Evolutionary conservation across 2,329 filamentous ascomycete genomes (phyloP).

Genomic region (Cordyceps militaris): DNA sequence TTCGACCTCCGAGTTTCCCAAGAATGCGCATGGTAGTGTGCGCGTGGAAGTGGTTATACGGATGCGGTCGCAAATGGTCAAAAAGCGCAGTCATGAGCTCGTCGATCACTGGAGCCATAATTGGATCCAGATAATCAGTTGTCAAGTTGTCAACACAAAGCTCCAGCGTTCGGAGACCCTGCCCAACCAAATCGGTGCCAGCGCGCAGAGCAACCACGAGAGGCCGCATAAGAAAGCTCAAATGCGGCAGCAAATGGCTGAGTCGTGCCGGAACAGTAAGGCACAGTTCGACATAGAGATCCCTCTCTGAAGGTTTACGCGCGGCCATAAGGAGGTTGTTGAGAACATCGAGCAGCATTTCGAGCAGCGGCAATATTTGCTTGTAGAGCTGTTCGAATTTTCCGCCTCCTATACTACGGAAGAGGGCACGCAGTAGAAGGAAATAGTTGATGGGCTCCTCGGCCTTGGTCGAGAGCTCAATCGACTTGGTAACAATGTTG

Average conservation of each 20-base stretch:
- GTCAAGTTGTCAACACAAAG: conserved; percentile 97
- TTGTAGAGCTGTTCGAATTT: conserved; percentile 98
- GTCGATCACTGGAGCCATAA: conserved; percentile 98
- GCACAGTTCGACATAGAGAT: conserved; percentile 94
- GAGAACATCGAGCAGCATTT: conserved; percentile 95
- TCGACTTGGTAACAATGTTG: conserved; percentile 94
- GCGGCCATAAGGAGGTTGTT: conserved; percentile 91
- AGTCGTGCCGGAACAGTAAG: conserved; percentile 90
- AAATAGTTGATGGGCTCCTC: conserved; percentile 99
- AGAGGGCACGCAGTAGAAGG: conserved; percentile 81
- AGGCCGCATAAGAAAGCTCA: conserved; percentile 95
- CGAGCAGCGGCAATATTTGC: conserved; percentile 88
- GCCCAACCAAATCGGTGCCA: conserved; percentile 87
- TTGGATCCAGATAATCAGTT: conserved; percentile 93
- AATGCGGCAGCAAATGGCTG: conserved; percentile 88
- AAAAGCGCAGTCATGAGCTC: conserved; percentile 97
- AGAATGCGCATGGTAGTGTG: conserved; percentile 97
- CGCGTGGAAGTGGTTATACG: conserved; percentile 94
- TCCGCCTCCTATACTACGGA: conserved; percentile 92
- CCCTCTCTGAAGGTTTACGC: conserved; percentile 80
- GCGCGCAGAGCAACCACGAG: conserved; percentile 91
- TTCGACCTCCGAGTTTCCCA: conserved; percentile 90
- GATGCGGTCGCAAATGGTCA: conserved; percentile 87
- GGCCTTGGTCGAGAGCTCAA: conserved; percentile 89
- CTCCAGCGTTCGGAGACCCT: conserved; percentile 87